Evolutionary conservation across 805 yeast species (phyloP).

Genomic region (Candida chilensis): DNA sequence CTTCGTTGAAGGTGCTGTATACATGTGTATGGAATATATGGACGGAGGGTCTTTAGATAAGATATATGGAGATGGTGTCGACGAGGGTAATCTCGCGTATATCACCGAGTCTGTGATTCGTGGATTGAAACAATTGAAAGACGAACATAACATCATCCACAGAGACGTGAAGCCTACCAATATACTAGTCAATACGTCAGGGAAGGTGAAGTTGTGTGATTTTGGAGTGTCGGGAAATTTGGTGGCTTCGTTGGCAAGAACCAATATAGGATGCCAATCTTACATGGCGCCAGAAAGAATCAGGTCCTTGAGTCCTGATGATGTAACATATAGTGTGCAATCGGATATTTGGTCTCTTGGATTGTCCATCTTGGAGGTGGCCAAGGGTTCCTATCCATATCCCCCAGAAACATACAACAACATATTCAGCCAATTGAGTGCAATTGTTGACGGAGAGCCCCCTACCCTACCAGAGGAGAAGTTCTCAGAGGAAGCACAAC

Average conservation of each 20-base stretch:
- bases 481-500: conserved; percentile 70
- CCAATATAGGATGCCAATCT: conserved; percentile 95
- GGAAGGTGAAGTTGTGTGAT: conserved; percentile 89
- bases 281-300: conserved; percentile 99
- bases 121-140: conserved; percentile 81
- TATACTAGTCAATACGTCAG: conserved; percentile 70
- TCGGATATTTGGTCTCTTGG: conserved; percentile 96
- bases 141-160: conserved; percentile 86
- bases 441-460: conserved; percentile 93
- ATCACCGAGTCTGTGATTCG: conserved; percentile 72
- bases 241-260: conserved; percentile 90
- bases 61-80: conserved; percentile 65
- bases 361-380: conserved; percentile 75
- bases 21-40: conserved; percentile 98
- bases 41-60: conserved; percentile 92
- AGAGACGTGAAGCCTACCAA: conserved; percentile 97
- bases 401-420: conserved; percentile 89
- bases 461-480: conserved; percentile 60
- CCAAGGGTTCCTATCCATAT: conserved; percentile 90
- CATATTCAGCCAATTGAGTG: conserved; percentile 87
- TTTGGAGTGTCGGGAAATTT: conserved; percentile 94
- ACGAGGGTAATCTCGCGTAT: conserved; percentile 72
- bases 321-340: conserved; percentile 80
- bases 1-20: conserved; percentile 95
- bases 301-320: conserved; percentile 64